Evolutionary conservation across 805 yeast species (phyloP).

Genomic region (Alloascoidea hylecoeti): DNA sequence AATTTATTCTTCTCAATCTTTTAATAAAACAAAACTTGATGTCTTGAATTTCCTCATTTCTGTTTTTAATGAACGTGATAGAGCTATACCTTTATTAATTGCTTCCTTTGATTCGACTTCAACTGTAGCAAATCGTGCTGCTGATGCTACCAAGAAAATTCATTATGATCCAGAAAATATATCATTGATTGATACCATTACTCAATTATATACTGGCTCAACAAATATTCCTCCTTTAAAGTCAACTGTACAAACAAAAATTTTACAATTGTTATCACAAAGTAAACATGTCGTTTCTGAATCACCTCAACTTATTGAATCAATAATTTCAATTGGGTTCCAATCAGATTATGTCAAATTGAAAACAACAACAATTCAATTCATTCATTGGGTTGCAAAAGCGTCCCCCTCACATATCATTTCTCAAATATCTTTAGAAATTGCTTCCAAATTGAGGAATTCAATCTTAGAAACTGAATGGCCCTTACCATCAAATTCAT

Average conservation of each 20-base stretch:
- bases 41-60: constrained; percentile 26
- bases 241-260: constrained; percentile 37
- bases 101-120: constrained; percentile 52
- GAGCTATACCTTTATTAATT: constrained; percentile 37
- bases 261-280: constrained; percentile 32
- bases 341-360: constrained; percentile 35
- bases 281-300: constrained; percentile 37
- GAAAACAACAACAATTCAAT: constrained; percentile 42
- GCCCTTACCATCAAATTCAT: constrained; percentile 11
- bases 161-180: constrained; percentile 36
- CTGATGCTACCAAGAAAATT: constrained; percentile 33
- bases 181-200: constrained; percentile 26
- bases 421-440: constrained; percentile 6
- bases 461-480: constrained; percentile 17
- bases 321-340: constrained; percentile 49
- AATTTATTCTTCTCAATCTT: constrained; percentile 31
- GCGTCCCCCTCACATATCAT: constrained; percentile 13
- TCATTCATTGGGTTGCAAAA: constrained; percentile 46
- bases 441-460: constrained; percentile 7
- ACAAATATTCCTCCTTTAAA: constrained; percentile 36
- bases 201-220: constrained; percentile 37
- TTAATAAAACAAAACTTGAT: constrained; percentile 25
- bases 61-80: constrained; percentile 23
- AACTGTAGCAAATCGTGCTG: constrained; percentile 38
- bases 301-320: constrained; percentile 33